Percentiles rank a stretch among this genome's conserved stretches.
These are phyloP conservation scores for Saccharomyces kudriavzevii DNA, from an alignment of 805 yeast species.

Conservation along the genomic window DNA sequence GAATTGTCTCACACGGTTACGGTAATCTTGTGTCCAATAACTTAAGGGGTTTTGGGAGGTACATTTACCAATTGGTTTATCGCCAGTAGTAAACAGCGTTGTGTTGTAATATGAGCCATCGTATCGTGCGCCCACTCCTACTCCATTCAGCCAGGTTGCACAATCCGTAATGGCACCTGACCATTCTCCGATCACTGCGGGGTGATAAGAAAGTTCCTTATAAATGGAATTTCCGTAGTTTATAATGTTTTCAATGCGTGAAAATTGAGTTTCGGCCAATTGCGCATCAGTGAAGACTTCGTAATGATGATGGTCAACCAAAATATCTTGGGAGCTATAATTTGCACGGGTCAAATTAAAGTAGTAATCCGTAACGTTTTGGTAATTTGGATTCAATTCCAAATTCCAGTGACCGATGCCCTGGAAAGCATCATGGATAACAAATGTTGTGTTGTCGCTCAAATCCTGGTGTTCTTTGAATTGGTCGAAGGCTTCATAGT, in stretches of 20 bases:
- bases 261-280: constrained; percentile 36
- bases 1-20: constrained; percentile 40
- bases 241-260: constrained; percentile 29
- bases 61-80: constrained; percentile 36
- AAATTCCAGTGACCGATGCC: constrained; percentile 48
- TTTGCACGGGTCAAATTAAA: constrained; percentile 31
- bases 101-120: constrained; percentile 38
- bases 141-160: constrained; percentile 62
- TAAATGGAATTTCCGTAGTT: constrained; percentile 27
- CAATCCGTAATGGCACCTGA: constrained; percentile 66
- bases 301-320: constrained; percentile 85
- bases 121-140: constrained; percentile 57
- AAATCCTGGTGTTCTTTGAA: constrained; percentile 17
- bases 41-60: constrained; percentile 29
- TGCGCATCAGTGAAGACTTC: constrained; percentile 71
- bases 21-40: constrained; percentile 39
- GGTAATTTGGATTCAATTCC: constrained; percentile 31
- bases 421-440: constrained; percentile 62
- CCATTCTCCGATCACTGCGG: constrained; percentile 63
- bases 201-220: constrained; percentile 33
- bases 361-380: constrained; percentile 26
- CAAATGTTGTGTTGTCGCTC: constrained; percentile 35
- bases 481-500: constrained; percentile 28
- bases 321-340: constrained; percentile 47
- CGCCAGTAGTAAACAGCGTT: constrained; percentile 10